These are phyloP conservation scores for Trichothecium sympodiale DNA, from an alignment of 2,329 filamentous ascomycete species.

Conservation along the genomic window DNA sequence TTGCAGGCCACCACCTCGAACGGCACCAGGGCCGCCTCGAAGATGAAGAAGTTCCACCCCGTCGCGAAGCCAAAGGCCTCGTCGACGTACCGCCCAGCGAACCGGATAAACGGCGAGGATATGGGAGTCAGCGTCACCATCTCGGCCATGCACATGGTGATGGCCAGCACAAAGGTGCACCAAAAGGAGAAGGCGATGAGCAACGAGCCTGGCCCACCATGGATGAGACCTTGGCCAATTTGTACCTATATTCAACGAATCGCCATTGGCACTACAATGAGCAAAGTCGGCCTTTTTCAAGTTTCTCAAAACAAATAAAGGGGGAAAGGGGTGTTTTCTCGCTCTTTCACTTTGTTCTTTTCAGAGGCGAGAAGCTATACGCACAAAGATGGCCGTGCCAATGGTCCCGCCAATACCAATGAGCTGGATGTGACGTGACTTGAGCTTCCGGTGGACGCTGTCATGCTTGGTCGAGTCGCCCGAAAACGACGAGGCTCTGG, in stretches of 20 bases:
- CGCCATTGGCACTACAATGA: not conserved
- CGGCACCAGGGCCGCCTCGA: slow-evolving; percentile 55
- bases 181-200: slow-evolving; percentile 50
- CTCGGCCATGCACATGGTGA: slow-evolving; percentile 55
- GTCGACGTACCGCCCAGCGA: slow-evolving; percentile 65
- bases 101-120: slow-evolving; percentile 67
- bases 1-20: slow-evolving; percentile 58
- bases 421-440: slow-evolving; percentile 45
- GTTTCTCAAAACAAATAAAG: not conserved
- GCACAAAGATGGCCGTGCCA: slow-evolving; percentile 47
- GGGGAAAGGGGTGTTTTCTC: not conserved
- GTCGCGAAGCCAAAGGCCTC: slow-evolving; percentile 64
- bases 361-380: slow-evolving; percentile 6
- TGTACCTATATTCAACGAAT: slow-evolving; percentile 24
- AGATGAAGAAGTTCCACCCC: slow-evolving; percentile 66
- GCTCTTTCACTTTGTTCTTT: not conserved
- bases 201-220: slow-evolving; percentile 47
- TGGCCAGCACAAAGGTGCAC: slow-evolving; percentile 49
- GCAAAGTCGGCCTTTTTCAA: too few relatives aligned
- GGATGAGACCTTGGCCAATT: slow-evolving; percentile 46
- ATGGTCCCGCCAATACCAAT: slow-evolving; percentile 56
- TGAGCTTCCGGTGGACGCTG: slow-evolving; percentile 39
- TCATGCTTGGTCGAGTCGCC: not conserved
- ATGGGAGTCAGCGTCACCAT: slow-evolving; percentile 71
- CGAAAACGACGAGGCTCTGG: not conserved